These are phyloP conservation scores for Vicia sativa DNA, from an alignment of 306 rosid genomes.

Conservation along the genomic window DNA sequence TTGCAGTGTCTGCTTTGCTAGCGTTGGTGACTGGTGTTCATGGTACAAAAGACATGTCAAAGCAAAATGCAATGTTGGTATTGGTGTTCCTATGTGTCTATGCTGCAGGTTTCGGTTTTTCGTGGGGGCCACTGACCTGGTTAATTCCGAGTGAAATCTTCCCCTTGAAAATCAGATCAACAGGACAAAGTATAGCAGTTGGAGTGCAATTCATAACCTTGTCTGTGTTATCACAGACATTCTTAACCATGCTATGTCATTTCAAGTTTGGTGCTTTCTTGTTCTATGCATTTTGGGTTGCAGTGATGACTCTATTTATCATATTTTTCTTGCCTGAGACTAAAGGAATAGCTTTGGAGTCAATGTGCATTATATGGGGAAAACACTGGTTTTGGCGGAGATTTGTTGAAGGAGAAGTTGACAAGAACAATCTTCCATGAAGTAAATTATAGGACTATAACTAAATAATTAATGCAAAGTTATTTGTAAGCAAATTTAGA, in stretches of 20 bases:
- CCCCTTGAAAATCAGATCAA: constrained; percentile 47
- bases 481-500: not conserved
- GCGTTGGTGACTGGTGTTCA: constrained; percentile 45
- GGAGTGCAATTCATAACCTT: constrained; percentile 47
- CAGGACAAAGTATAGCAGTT: constrained; percentile 58
- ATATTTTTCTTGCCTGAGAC: constrained; percentile 69
- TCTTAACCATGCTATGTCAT: constrained; percentile 70
- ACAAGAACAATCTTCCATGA: constrained; percentile 8
- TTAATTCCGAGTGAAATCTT: constrained; percentile 65
- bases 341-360: constrained; percentile 60
- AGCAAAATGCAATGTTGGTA: constrained; percentile 46
- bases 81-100: constrained; percentile 55
- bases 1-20: constrained; percentile 52
- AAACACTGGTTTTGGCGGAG: constrained; percentile 68
- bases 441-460: not conserved
- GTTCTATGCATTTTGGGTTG: constrained; percentile 61
- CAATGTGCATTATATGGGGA: constrained; percentile 51
- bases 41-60: constrained; percentile 47
- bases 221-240: constrained; percentile 65
- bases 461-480: not conserved
- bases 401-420: constrained; percentile 34
- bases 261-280: constrained; percentile 66
- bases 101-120: constrained; percentile 64
- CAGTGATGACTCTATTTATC: constrained; percentile 54
- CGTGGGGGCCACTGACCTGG: constrained; percentile 71